phyloP scores from a whole-genome alignment of 192 early-diverging fungal species.

The Dissophora globulifera region DNA sequence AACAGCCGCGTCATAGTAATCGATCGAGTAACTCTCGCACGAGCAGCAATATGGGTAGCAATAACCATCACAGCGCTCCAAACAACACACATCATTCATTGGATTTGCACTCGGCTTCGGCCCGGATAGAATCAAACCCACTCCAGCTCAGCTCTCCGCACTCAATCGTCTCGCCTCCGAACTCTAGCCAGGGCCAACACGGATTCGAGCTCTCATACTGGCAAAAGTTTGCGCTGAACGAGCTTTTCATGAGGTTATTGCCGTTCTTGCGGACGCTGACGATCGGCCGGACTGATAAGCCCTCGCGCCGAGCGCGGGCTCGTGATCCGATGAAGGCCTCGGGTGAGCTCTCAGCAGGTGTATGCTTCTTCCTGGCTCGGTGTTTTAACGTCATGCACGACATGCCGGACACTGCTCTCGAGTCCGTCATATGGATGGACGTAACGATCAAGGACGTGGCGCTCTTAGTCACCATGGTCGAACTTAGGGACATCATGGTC shows the following conservation, averaged over 20 bases:
- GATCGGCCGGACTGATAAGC: constrained; percentile 46
- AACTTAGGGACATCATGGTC: constrained; percentile 48
- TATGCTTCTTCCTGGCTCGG: constrained; percentile 45
- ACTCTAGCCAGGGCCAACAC: constrained; percentile 12
- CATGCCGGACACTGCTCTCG: constrained; percentile 49
- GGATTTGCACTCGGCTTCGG: neutral
- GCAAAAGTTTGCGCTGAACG: constrained; percentile 54
- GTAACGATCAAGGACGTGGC: constrained; percentile 40
- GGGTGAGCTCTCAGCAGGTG: constrained; percentile 36
- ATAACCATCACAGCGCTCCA: neutral
- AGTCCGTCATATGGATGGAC: constrained; percentile 51
- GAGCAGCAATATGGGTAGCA: constrained; percentile 8
- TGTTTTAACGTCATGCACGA: constrained; percentile 54
- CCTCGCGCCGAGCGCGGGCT: constrained; percentile 8
- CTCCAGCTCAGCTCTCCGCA: constrained; percentile 11
- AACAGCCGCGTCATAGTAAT: neutral
- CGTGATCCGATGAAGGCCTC: neutral
- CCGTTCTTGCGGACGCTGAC: constrained; percentile 38
- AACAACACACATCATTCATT: constrained; percentile 1
- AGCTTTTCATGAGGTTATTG: constrained; percentile 42
- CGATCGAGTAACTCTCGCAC: neutral
- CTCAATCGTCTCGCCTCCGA: neutral
- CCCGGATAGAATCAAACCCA: constrained; percentile 19
- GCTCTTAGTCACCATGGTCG: constrained; percentile 43
- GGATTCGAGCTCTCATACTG: constrained; percentile 49